These are phyloP conservation scores for Chytriomyces hyalinus DNA, from an alignment of 192 early-diverging fungal species.

Conservation along the genomic window DNA sequence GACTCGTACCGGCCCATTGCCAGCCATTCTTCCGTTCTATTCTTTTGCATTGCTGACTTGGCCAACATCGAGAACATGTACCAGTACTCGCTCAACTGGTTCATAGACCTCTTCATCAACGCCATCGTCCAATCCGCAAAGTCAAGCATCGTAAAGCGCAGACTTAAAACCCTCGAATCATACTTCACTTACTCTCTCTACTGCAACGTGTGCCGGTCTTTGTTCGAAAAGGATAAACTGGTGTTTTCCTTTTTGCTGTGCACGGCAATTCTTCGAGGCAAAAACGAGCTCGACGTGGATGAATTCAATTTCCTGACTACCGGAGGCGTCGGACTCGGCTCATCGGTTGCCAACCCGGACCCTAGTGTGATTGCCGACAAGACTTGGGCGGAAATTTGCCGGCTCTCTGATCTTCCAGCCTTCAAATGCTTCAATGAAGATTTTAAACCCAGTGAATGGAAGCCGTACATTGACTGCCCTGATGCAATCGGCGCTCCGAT, in stretches of 20 bases:
- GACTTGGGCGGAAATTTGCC: slow-evolving; percentile 60
- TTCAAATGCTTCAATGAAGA: slow-evolving; percentile 60
- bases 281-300: slow-evolving; percentile 54
- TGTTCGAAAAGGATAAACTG: slow-evolving; percentile 75
- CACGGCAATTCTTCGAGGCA: slow-evolving; percentile 57
- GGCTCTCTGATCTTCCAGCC: slow-evolving; percentile 55
- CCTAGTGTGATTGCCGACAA: slow-evolving; percentile 59
- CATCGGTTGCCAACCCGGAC: slow-evolving; percentile 55
- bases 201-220: slow-evolving; percentile 66
- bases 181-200: slow-evolving; percentile 72
- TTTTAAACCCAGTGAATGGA: slow-evolving; percentile 59
- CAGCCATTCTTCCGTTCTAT: slow-evolving; percentile 64
- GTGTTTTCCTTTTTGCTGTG: slow-evolving; percentile 69
- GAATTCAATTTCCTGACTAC: slow-evolving; percentile 63
- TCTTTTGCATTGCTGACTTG: slow-evolving; percentile 72
- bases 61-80: slow-evolving; percentile 75
- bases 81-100: slow-evolving; percentile 71
- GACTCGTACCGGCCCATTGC: slow-evolving; percentile 72
- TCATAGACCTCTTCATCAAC: slow-evolving; percentile 67
- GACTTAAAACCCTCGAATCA: slow-evolving; percentile 66
- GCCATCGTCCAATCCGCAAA: slow-evolving; percentile 59
- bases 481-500: slow-evolving; percentile 48
- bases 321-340: slow-evolving; percentile 59
- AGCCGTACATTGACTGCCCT: slow-evolving; percentile 44
- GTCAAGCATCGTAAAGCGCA: slow-evolving; percentile 63